Conservation (phyloP, 768 basidiomycete species). For the Psilocybe subaeruginosa region DNA sequence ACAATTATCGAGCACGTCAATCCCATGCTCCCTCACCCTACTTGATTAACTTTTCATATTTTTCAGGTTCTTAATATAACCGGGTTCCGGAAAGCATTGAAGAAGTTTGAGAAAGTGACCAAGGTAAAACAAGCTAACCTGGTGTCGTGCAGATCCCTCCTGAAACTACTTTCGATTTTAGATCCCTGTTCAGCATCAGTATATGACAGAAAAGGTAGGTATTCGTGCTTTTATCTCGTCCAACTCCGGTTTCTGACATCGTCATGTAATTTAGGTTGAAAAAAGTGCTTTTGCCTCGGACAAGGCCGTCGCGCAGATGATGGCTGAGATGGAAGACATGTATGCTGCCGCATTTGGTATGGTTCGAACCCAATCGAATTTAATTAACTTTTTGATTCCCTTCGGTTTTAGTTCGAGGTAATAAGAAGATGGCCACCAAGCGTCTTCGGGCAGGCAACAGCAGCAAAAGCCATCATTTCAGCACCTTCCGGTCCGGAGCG, state of each 20-base stretch:
- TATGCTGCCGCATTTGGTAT: slow-evolving; percentile 80
- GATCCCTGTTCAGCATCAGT: slow-evolving; percentile 74
- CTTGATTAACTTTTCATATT: neutral
- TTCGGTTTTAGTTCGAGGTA: slow-evolving; percentile 52
- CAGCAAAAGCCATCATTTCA: slow-evolving; percentile 66
- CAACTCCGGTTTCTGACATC: neutral
- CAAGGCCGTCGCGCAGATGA: slow-evolving; percentile 61
- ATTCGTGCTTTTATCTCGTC: neutral
- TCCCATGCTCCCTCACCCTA: neutral
- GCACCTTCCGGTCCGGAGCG: slow-evolving; percentile 75
- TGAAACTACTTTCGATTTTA: slow-evolving; percentile 25
- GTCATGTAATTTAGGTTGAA: slow-evolving; percentile 51
- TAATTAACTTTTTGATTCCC: neutral
- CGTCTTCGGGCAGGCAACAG: slow-evolving; percentile 59
- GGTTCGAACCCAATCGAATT: neutral
- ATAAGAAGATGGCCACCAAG: slow-evolving; percentile 75
- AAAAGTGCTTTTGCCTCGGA: slow-evolving; percentile 69
- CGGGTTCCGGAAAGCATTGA: slow-evolving; percentile 86
- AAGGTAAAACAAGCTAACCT: slow-evolving; percentile 41
- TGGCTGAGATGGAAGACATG: slow-evolving; percentile 74
- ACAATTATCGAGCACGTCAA: slow-evolving; percentile 79
- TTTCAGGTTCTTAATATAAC: slow-evolving; percentile 81
- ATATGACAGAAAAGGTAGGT: slow-evolving; percentile 79
- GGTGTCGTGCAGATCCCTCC: neutral
- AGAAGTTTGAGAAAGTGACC: slow-evolving; percentile 84